These are phyloP conservation scores for Sphaerulina populicola DNA, from an alignment of 2,329 filamentous ascomycete species.

Conservation along the genomic window DNA sequence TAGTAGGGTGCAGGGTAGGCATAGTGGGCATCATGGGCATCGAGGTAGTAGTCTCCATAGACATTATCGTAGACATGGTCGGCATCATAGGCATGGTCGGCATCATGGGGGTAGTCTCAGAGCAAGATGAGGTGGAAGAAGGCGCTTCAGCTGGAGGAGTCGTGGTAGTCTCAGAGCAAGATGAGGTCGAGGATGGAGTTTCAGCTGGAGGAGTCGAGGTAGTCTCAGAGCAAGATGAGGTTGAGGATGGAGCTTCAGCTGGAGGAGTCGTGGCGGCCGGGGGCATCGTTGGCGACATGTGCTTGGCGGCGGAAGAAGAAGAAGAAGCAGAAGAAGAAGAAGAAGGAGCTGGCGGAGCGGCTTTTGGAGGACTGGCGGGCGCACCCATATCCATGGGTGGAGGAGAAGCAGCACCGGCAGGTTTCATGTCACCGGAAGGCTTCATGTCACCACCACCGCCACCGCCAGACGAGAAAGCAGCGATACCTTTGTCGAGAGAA, in stretches of 20 bases:
- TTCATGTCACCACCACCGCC: background rate
- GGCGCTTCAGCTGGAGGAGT: background rate
- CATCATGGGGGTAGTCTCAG: background rate
- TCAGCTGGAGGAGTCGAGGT: background rate
- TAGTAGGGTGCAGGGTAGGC: too few relatives aligned
- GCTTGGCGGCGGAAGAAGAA: too few relatives aligned
- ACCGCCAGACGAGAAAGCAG: slow-evolving; percentile 3
- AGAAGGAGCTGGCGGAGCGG: too few relatives aligned
- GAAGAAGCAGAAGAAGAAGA: too few relatives aligned
- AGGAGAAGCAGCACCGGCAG: too few relatives aligned
- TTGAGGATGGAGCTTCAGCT: too few relatives aligned
- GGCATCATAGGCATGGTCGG: background rate
- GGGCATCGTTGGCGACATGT: too few relatives aligned
- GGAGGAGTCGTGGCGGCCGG: too few relatives aligned
- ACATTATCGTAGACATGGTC: background rate
- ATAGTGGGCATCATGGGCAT: background rate
- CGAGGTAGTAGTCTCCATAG: background rate
- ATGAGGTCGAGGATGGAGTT: too few relatives aligned
- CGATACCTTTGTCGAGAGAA: slow-evolving; percentile 7
- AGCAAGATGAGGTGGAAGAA: background rate
- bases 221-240: background rate
- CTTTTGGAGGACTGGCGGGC: too few relatives aligned
- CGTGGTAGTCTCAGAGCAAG: background rate
- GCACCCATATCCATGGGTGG: too few relatives aligned
- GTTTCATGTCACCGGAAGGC: too few relatives aligned